These are phyloP conservation scores for Schizothecium vesticola DNA, from an alignment of 495 filamentous ascomycete genomes.

Conservation along the genomic window DNA sequence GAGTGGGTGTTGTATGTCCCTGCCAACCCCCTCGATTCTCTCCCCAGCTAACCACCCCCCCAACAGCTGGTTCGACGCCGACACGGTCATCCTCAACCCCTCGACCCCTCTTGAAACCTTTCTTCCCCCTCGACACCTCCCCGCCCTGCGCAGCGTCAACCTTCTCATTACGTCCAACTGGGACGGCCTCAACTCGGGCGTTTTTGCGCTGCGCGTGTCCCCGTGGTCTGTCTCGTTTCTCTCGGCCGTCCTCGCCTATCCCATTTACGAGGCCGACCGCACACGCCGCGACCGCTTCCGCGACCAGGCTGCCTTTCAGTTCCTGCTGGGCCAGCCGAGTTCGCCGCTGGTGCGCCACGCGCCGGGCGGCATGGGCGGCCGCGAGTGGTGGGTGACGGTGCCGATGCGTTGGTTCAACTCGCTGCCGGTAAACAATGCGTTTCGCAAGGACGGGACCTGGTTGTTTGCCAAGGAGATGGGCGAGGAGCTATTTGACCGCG, in stretches of 20 bases:
- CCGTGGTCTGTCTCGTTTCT: constrained; percentile 47
- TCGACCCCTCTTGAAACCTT: constrained; percentile 49
- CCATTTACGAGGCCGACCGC: constrained; percentile 36
- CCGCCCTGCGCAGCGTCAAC: constrained; percentile 36
- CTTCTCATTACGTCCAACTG: constrained; percentile 46
- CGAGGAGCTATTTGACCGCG: constrained; percentile 20
- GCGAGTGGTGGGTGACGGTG: constrained; percentile 24
- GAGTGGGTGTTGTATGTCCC: constrained; percentile 46
- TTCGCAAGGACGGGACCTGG: constrained; percentile 22
- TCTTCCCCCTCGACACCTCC: constrained; percentile 39
- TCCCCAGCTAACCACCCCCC: background rate
- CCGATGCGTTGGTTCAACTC: constrained; percentile 31
- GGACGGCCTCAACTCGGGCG: constrained; percentile 53
- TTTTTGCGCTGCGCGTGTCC: constrained; percentile 47
- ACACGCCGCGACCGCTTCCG: constrained; percentile 28
- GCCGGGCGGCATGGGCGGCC: constrained; percentile 14
- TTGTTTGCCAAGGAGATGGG: constrained; percentile 23
- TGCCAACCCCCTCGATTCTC: background rate
- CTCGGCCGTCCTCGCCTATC: constrained; percentile 40
- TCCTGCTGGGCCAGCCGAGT: constrained; percentile 12
- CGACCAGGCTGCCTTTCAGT: constrained; percentile 28
- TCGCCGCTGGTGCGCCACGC: constrained; percentile 16
- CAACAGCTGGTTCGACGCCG: constrained; percentile 49
- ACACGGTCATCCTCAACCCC: constrained; percentile 49
- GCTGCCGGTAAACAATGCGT: constrained; percentile 27